Evolutionary conservation across 495 filamentous ascomycete genomes (phyloP), one percentile per base, ranked within the genome.

Genomic region (Penicillium pancosmium): DNA sequence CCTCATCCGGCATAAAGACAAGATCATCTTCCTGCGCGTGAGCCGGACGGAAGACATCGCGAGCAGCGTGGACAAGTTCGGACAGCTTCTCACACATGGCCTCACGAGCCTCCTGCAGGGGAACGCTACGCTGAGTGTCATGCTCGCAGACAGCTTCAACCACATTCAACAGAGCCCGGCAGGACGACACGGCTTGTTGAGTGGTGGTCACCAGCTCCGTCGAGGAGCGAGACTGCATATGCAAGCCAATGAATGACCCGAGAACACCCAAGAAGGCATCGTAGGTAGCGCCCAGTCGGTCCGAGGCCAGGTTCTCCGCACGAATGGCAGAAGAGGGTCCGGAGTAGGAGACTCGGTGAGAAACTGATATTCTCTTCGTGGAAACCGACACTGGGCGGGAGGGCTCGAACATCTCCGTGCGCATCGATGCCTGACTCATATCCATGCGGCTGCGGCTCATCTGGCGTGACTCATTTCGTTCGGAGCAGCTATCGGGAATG

Each of bases 221-320:
- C 18, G 91, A 88, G 16, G 92, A 93, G 56, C 93, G 89, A 8
- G 91, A 92, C 68, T 97, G 91, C 54, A 96, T 82, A 63, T 96
- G 91, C 33, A 96, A 78, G 13, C 95, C 94, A 73, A 97, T 92
- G 68, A 97, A 96, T 10, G 89, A 92, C 40, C 90, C 92, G 47
- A 98, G 83, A 64, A 89, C 87, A 31, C 92, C 91, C 35, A 98
- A 81, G 69, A 97, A 95, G 13, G 81, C 80, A 73, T 98, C 93
- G 72, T 97, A 92, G 33, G 87, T 86, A 40, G 80, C 76, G 60
- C 84, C 86, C 34, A 98, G 82, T 60, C 87, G 88, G 56, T 82
- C 79, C 4, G 85, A 88, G 1, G 85, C 86, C 43, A 89, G 74
- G 56, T 83, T 84, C 33, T 71, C 74, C 62, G 76, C 79, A 60